Evolutionary conservation across 176 grass and related monocot genomes (phyloP).

Genomic region (Hordeum marinum): DNA sequence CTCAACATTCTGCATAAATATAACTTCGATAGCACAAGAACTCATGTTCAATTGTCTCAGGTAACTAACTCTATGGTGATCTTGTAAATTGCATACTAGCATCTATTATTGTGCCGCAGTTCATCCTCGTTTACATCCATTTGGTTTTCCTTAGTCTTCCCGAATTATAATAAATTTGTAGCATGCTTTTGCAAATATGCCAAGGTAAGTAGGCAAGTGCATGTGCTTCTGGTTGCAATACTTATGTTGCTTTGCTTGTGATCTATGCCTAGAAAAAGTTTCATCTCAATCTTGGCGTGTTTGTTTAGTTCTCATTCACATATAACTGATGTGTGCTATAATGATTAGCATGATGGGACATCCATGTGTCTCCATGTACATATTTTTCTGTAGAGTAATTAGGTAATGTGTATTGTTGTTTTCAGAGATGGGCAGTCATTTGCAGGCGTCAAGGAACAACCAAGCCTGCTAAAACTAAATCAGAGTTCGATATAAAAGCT

Average conservation of each 20-base stretch:
- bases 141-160: background rate
- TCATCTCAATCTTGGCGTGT: background rate
- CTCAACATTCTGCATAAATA: slow-evolving; percentile 49
- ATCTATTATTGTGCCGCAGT: background rate
- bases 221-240: background rate
- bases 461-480: slow-evolving; percentile 35
- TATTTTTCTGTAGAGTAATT: background rate
- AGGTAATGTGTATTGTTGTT: slow-evolving; percentile 24
- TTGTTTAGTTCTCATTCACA: slow-evolving; percentile 12
- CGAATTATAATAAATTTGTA: background rate
- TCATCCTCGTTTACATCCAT: slow-evolving; percentile 21
- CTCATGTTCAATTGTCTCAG: slow-evolving; percentile 71
- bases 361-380: background rate
- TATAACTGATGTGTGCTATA: background rate
- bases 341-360: slow-evolving; percentile 1
- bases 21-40: slow-evolving; percentile 58
- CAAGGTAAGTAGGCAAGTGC: slow-evolving; percentile 14
- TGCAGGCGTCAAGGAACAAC: slow-evolving; percentile 52
- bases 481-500: slow-evolving; percentile 38
- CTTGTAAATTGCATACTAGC: slow-evolving; percentile 17
- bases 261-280: background rate
- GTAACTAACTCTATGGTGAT: slow-evolving; percentile 35
- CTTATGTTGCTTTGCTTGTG: background rate
- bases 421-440: slow-evolving; percentile 80
- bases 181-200: background rate